These are phyloP conservation scores for Neurospora hispaniola DNA, from an alignment of 495 filamentous ascomycete genomes.

Conservation along the genomic window DNA sequence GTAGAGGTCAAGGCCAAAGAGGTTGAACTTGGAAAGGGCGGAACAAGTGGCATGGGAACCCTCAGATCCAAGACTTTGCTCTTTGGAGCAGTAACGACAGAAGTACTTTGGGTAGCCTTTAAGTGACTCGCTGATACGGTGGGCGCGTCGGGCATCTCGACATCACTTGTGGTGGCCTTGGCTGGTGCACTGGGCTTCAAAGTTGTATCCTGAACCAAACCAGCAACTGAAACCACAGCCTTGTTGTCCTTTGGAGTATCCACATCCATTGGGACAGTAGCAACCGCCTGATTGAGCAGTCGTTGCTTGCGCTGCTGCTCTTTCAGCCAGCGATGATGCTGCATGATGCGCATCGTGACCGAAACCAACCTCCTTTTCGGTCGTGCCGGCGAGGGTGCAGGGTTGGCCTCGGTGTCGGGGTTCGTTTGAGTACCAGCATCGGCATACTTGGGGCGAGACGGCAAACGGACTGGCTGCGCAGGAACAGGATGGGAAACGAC, in stretches of 20 bases:
- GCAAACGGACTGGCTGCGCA: conserved; percentile 22
- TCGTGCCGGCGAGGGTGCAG: conserved; percentile 12
- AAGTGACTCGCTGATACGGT: conserved; percentile 2
- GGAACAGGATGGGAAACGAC: conserved; percentile 23
- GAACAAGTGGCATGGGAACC: conserved; percentile 40
- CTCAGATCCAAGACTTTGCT: conserved; percentile 35
- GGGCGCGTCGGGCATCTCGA: conserved; percentile 18
- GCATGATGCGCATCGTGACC: conserved; percentile 37
- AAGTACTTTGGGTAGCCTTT: conserved; percentile 3
- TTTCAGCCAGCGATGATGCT: conserved; percentile 28
- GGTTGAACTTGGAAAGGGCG: conserved; percentile 23
- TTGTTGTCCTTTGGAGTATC: conserved; percentile 19
- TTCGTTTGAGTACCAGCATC: conserved; percentile 42
- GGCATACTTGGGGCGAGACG: conserved; percentile 28
- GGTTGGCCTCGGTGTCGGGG: conserved; percentile 16
- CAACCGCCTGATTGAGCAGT: conserved; percentile 8
- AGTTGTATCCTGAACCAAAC: conserved; percentile 7
- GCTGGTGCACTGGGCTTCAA: not conserved
- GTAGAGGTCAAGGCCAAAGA: conserved; percentile 22
- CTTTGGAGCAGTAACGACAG: conserved; percentile 16
- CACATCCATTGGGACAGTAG: conserved; percentile 23
- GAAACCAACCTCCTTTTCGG: conserved; percentile 32
- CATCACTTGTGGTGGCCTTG: conserved; percentile 10
- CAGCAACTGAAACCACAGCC: conserved; percentile 8
- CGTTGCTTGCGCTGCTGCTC: conserved; percentile 18